A percentile compares a stretch with the other conserved stretches of the same genome.
phyloP scores from a whole-genome alignment of 2,329 filamentous ascomycete species.

The Cryphonectria naterciae region DNA sequence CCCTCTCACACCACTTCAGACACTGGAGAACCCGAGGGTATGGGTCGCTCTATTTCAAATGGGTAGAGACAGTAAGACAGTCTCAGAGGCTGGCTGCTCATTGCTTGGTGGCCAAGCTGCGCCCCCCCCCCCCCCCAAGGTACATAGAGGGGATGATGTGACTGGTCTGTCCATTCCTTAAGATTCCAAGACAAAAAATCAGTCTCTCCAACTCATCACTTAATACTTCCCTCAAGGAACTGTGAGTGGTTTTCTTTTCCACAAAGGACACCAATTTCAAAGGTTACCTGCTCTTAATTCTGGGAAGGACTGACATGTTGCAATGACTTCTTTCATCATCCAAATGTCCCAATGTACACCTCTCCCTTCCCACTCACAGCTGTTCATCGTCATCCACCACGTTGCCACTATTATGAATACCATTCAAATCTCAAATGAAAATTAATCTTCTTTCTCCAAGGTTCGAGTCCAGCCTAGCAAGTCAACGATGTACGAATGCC shows the following conservation, averaged over 20 bases:
- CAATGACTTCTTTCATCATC: background rate
- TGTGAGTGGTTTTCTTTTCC: background rate
- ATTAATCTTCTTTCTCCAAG: background rate
- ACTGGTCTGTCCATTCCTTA: background rate
- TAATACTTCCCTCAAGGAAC: background rate
- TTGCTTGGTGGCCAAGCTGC: background rate
- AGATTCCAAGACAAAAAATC: background rate
- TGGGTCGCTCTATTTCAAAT: background rate
- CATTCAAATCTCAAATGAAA: background rate
- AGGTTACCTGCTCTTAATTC: no score
- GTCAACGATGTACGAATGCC: background rate
- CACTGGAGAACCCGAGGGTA: background rate
- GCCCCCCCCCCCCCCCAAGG: no score
- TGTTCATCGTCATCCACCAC: background rate
- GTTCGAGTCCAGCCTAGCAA: background rate
- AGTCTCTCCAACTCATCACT: background rate
- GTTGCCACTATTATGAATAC: no score
- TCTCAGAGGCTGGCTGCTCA: background rate
- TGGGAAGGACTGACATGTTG: background rate
- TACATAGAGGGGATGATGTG: background rate
- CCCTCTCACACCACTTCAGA: background rate
- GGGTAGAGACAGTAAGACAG: background rate
- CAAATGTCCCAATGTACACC: background rate
- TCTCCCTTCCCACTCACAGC: background rate
- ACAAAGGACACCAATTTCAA: background rate